Evolutionary conservation across 257 asterid genomes (phyloP).

Genomic region (Solanum bukasovii): DNA sequence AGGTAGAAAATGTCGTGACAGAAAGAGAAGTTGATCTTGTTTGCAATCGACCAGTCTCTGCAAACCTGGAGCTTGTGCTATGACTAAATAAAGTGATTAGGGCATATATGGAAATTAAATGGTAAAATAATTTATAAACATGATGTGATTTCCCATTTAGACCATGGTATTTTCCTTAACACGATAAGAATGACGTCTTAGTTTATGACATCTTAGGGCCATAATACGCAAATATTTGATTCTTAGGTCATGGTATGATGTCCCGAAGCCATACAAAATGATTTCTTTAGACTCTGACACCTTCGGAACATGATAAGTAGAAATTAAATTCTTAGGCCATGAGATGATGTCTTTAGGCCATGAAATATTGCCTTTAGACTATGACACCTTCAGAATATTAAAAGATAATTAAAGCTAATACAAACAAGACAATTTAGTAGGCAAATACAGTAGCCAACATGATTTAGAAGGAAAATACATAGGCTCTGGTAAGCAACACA

Average conservation of each 20-base stretch:
- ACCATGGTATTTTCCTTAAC: not conserved
- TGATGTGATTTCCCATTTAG: not conserved
- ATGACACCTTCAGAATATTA: not conserved
- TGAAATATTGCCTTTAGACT: not conserved
- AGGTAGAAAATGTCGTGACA: not conserved
- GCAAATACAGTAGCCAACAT: no score
- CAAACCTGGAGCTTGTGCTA: not conserved
- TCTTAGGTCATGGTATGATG: not conserved
- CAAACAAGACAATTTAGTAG: no score
- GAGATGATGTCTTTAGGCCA: not conserved
- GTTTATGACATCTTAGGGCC: not conserved
- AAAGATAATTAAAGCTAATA: no score
- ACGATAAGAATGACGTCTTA: not conserved
- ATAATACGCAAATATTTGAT: no score
- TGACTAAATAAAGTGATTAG: not conserved
- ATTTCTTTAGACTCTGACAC: not conserved
- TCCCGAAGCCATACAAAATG: not conserved
- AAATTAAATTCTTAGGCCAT: not conserved
- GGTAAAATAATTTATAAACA: no score
- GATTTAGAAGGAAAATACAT: no score
- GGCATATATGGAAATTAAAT: not conserved
- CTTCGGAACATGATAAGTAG: not conserved
- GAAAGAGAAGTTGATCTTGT: not conserved
- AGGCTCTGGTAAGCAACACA: no score
- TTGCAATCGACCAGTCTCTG: not conserved